Base-by-base conservation (phyloP, 1,139 yeast species). In the Candida tetrigidarum region DNA sequence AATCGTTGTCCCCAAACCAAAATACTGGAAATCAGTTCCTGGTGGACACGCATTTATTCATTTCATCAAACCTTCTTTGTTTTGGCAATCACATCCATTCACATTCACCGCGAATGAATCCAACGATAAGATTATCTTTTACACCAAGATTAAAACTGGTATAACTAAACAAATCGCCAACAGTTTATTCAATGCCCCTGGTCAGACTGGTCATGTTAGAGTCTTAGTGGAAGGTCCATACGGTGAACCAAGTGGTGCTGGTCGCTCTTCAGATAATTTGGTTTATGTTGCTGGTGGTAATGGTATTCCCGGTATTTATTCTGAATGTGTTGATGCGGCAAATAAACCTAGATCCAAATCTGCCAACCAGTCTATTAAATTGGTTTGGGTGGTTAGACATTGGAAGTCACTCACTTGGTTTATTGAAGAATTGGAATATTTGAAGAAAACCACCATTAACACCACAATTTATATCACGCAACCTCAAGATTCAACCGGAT, bases 41-140 rank as follows among this genome's bases (percentile, higher is more conserved):
- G 81, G 81, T 33, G 76, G 78, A 3, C 79, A 75, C 54, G 80
- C 79, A 62, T 80, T 72, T 47, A 62, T 80, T 27, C 71, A 76
- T 51, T 78, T 80, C 54, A 45, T 76, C 18, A 59, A 60, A 41
- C 66, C 66, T 4, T 46, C 59, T 14, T 63, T 59, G 43, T 72
- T 72, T 51, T 72, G 72, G 71, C 78, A 72, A 52, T 69, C 76
- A 1, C 78, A 72, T 52, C 76, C 77, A 16, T 49, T 49, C 27
- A 50, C 51, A 23, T 48, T 72, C 5, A 54, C 62, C 12, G 49
- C 57, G 10, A 52, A 53, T 11, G 63, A 55, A 34, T 52, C 54
- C 30, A 56, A 57, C 12, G 55, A 57, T 34, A 50, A 58, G 19
- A 57, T 69, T 37, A 55, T 57, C 8, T 60, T 66, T 52, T 65